Base-by-base conservation (phyloP, 305 asterid genomes). In the Rubia balearica region DNA sequence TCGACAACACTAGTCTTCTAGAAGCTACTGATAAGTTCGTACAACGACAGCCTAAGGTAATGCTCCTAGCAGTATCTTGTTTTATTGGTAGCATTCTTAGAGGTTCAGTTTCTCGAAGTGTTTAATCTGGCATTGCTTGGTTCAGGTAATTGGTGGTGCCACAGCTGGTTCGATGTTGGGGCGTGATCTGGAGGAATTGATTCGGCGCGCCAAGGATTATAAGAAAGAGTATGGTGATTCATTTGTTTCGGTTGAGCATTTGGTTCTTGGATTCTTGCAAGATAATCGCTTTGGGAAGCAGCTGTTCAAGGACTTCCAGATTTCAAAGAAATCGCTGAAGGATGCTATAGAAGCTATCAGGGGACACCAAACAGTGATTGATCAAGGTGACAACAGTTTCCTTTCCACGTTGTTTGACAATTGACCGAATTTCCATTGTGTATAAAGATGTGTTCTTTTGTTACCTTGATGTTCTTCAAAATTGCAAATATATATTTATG, bases 201-300 rank as follows among this genome's bases (percentile, higher is more conserved):
- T 94, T 66, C 92, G 87, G 83, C 85, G 90, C 71, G 97, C 96
- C 61, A 85, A 95, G 84, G 92, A 88, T 40, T 83, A 71, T 83
- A 91, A 84, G 89, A 94, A 88, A 83, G 96, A 94, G 69, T 89
- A 82, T 48, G 88, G 90, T 46, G 99, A 94, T 84, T 89, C 96
- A 22, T 91, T 78, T 80, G 85, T 89, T 53, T 91, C 96, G 5
- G 96, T 88, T 67, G 98, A 93, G 81, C 97, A 94, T 91, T 78
- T 93, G 71, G 90, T 94, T 79, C 95, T 91, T 67, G 96, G 89
- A 64, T 94, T 87, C 79, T 59, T 73, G 16, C 85, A 87, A 78
- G 98, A 91, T 80, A 90, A 82, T 70, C 83, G 96, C 57, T 94
- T 94, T 10, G 97, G 98, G 63, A 89, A 87, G 82, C 97, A 89